Evolutionary conservation across 495 filamentous ascomycete species (phyloP).

Genomic region (Lindgomyces ingoldianus): DNA sequence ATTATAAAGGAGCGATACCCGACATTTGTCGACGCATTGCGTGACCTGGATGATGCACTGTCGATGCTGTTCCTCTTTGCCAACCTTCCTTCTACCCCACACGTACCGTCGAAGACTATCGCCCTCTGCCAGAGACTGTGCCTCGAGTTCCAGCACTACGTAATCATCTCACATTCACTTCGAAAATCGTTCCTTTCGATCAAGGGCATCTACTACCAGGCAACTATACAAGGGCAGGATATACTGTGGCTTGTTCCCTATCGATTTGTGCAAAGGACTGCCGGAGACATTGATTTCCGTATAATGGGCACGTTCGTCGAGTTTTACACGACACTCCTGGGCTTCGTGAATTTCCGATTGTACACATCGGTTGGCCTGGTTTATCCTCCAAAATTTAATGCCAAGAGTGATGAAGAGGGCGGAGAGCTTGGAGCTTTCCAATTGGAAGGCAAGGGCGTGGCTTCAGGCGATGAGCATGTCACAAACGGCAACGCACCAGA

Average conservation of each 20-base stretch:
- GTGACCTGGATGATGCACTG: slow-evolving; percentile 94
- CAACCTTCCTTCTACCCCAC: slow-evolving; percentile 84
- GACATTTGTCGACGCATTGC: slow-evolving; percentile 89
- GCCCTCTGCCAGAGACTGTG: slow-evolving; percentile 86
- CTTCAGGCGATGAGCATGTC: not conserved
- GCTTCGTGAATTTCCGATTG: slow-evolving; percentile 92
- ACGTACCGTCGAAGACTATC: slow-evolving; percentile 89
- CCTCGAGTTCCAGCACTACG: slow-evolving; percentile 95
- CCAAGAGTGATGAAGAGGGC: slow-evolving; percentile 79
- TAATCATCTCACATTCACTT: slow-evolving; percentile 85
- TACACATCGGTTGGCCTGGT: slow-evolving; percentile 88
- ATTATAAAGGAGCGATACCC: slow-evolving; percentile 97
- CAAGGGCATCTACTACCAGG: slow-evolving; percentile 99
- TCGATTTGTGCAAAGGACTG: slow-evolving; percentile 89
- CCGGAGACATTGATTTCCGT: slow-evolving; percentile 91
- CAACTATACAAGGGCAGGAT: slow-evolving; percentile 96
- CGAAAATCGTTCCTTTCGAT: slow-evolving; percentile 96
- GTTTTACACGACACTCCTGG: slow-evolving; percentile 93
- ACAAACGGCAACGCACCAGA: slow-evolving; percentile 38
- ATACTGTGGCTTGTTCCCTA: slow-evolving; percentile 97
- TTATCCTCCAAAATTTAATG: slow-evolving; percentile 93
- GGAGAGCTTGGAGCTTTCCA: slow-evolving; percentile 91
- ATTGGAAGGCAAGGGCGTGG: slow-evolving; percentile 70
- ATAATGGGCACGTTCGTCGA: slow-evolving; percentile 99
- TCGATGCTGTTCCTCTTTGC: slow-evolving; percentile 97